phyloP scores from a whole-genome alignment of 257 asterid species.

The Verbascum thapsus region DNA sequence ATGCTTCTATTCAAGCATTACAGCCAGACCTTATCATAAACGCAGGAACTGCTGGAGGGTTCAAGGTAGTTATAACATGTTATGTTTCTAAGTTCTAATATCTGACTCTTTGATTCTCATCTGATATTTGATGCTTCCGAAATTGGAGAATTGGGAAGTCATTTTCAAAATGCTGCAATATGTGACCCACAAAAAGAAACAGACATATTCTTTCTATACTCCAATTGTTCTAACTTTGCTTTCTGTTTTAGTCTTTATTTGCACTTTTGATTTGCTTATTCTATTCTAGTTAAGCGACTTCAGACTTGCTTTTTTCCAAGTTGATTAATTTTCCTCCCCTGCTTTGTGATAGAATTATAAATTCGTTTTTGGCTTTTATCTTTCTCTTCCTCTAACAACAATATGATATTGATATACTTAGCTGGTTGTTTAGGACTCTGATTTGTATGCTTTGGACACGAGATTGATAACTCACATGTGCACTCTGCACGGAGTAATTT shows the following conservation, averaged over 20 bases:
- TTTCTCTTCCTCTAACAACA: background rate
- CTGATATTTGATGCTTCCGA: too few relatives aligned
- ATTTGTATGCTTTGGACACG: conserved; percentile 6
- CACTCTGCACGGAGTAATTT: conserved; percentile 15
- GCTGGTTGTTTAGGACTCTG: background rate
- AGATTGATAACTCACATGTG: conserved; percentile 16
- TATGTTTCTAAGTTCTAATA: background rate
- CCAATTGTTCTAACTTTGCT: too few relatives aligned
- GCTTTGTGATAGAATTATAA: conserved; percentile 1
- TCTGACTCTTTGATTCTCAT: too few relatives aligned
- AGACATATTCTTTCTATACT: too few relatives aligned
- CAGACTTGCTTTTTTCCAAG: too few relatives aligned
- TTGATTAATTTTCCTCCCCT: background rate
- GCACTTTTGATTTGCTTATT: too few relatives aligned
- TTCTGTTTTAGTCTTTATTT: too few relatives aligned
- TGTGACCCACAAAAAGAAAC: too few relatives aligned
- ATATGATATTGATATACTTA: background rate
- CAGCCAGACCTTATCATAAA: conserved; percentile 90
- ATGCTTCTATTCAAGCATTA: conserved; percentile 86
- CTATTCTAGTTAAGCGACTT: too few relatives aligned
- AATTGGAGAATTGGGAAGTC: too few relatives aligned
- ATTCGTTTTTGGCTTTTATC: background rate
- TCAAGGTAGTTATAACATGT: conserved; percentile 60
- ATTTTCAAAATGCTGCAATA: too few relatives aligned
- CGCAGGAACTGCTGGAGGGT: conserved; percentile 99